These are phyloP conservation scores for Zea luxurians DNA, from an alignment of 176 grass and related monocot genomes.

Conservation along the genomic window DNA sequence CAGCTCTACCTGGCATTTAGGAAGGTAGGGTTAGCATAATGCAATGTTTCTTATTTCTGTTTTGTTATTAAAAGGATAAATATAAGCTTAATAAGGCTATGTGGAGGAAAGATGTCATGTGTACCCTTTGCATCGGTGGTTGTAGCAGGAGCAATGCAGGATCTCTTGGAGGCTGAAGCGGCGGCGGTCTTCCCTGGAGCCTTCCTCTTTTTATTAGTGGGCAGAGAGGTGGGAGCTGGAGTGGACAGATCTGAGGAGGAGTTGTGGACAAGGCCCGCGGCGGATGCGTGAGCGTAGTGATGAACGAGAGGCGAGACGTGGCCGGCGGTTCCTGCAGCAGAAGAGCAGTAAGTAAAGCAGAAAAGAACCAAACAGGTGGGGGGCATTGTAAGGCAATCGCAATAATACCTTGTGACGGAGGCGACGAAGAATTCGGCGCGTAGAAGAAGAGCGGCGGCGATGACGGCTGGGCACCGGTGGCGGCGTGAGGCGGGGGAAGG, in stretches of 20 bases:
- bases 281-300: conserved; percentile 43
- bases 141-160: conserved; percentile 1
- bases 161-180: conserved; percentile 53
- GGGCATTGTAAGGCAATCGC: conserved; percentile 9
- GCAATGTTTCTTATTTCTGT: no score
- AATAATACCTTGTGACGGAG: conserved; percentile 3
- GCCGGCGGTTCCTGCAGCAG: conserved; percentile 27
- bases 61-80: no score
- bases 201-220: conserved; percentile 63
- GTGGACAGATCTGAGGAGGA: conserved; percentile 34
- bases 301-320: conserved; percentile 46
- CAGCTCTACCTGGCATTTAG: conserved; percentile 49
- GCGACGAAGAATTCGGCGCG: conserved; percentile 42
- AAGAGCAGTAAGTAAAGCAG: background rate
- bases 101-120: background rate
- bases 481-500: background rate
- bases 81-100: no score
- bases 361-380: background rate
- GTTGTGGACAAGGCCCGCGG: conserved; percentile 36
- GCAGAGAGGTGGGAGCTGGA: conserved; percentile 35
- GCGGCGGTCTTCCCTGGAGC: conserved; percentile 37
- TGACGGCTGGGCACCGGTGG: conserved; percentile 35
- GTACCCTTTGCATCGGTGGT: conserved; percentile 36
- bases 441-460: conserved; percentile 49
- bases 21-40: background rate